Percentiles rank a stretch among this genome's conserved stretches.
These are phyloP conservation scores for Discostella stelligeroides DNA, from an alignment of 108 stramenopile species.

Conservation along the genomic window DNA sequence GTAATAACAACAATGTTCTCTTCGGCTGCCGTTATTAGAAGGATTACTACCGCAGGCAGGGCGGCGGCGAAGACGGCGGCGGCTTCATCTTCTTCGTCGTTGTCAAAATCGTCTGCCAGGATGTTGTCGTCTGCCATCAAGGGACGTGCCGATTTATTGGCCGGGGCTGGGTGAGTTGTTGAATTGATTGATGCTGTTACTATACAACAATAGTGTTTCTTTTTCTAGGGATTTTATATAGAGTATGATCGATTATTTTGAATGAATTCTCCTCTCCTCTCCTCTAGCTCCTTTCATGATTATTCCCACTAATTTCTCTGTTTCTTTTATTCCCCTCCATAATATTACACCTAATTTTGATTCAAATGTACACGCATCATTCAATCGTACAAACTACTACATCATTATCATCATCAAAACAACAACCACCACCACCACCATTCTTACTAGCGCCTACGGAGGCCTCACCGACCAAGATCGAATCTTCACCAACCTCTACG, in stretches of 20 bases:
- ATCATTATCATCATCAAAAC: too few relatives aligned
- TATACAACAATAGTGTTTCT: neutral
- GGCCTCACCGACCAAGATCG: slow-evolving; percentile 98
- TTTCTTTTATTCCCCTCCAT: too few relatives aligned
- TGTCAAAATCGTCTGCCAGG: slow-evolving; percentile 16
- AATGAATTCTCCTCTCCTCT: too few relatives aligned
- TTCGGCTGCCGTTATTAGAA: slow-evolving; percentile 12
- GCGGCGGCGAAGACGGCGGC: slow-evolving; percentile 12
- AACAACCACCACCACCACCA: too few relatives aligned
- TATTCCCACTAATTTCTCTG: too few relatives aligned
- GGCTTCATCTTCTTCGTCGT: neutral
- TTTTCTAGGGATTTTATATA: too few relatives aligned
- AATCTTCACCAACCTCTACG: slow-evolving; percentile 99
- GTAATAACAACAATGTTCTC: slow-evolving; percentile 17
- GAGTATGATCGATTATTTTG: too few relatives aligned
- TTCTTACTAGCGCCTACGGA: slow-evolving; percentile 64
- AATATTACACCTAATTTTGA: too few relatives aligned
- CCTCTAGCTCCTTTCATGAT: too few relatives aligned
- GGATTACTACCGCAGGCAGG: slow-evolving; percentile 10
- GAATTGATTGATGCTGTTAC: too few relatives aligned
- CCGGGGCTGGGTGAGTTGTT: slow-evolving; percentile 45
- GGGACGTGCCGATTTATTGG: slow-evolving; percentile 48
- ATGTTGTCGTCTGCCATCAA: slow-evolving; percentile 29
- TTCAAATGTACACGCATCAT: too few relatives aligned
- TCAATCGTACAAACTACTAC: too few relatives aligned